Percentiles rank a stretch among this genome's conserved stretches.
These are phyloP conservation scores for Russula sp. DNA, from an alignment of 768 basidiomycete genomes.

Conservation along the genomic window DNA sequence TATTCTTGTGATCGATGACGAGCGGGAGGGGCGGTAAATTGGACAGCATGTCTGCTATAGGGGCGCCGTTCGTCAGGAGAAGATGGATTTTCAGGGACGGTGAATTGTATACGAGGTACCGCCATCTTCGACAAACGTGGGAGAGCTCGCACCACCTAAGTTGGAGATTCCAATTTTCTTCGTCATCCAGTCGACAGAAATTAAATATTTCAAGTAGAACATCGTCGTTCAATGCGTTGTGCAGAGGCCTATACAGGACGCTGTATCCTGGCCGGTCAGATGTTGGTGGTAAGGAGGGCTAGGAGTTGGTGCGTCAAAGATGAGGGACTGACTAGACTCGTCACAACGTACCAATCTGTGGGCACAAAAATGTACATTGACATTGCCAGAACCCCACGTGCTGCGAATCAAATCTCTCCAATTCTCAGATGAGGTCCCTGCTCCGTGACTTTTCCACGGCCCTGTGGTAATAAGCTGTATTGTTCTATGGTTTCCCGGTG, in stretches of 20 bases:
- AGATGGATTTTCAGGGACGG: not conserved
- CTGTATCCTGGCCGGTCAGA: not conserved
- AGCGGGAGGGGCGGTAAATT: not conserved
- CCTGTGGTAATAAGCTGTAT: not conserved
- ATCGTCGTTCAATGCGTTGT: not conserved
- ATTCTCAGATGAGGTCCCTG: not conserved
- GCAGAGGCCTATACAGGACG: not conserved
- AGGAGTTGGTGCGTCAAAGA: not conserved
- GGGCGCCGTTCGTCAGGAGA: not conserved
- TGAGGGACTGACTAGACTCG: too few relatives aligned
- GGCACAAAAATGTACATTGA: not conserved
- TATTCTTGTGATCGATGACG: not conserved
- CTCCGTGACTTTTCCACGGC: not conserved
- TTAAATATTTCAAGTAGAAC: not conserved
- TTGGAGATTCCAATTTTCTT: not conserved
- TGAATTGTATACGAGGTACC: not conserved
- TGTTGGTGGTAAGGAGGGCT: not conserved
- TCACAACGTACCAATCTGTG: too few relatives aligned
- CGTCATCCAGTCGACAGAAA: not conserved
- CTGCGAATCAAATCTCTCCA: not conserved
- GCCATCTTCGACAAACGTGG: conserved; percentile 7
- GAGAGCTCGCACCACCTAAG: conserved; percentile 6
- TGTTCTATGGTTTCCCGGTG: too few relatives aligned
- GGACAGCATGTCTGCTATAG: not conserved
- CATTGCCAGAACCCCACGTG: not conserved